Conservation (phyloP, 495 filamentous ascomycete genomes). For the Trypethelium eluteriae region DNA sequence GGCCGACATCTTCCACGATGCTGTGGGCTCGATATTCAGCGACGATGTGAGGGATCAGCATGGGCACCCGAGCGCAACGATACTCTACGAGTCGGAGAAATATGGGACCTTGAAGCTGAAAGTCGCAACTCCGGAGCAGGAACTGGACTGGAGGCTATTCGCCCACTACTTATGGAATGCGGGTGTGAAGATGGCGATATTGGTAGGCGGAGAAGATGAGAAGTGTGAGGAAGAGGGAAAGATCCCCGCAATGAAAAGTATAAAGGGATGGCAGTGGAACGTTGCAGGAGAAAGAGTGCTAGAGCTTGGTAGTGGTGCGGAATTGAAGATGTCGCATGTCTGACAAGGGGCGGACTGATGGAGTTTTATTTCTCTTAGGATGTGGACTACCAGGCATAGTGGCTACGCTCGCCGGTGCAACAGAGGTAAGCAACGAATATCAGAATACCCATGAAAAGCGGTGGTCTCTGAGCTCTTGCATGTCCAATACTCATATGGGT, state of each 20-base stretch:
- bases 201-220: slow-evolving; percentile 44
- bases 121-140: slow-evolving; percentile 49
- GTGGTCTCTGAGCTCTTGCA: not conserved
- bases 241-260: not conserved
- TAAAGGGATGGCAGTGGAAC: slow-evolving; percentile 39
- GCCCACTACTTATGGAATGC: slow-evolving; percentile 85
- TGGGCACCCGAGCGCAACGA: slow-evolving; percentile 56
- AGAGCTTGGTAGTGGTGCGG: slow-evolving; percentile 55
- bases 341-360: slow-evolving; percentile 17
- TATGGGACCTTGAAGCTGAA: slow-evolving; percentile 40
- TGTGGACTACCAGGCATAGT: slow-evolving; percentile 69
- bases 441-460: not conserved
- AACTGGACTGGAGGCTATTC: slow-evolving; percentile 58
- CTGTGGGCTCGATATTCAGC: slow-evolving; percentile 64
- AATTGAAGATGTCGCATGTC: slow-evolving; percentile 3
- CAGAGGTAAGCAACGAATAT: slow-evolving; percentile 35
- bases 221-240: slow-evolving; percentile 2
- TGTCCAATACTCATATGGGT: too few relatives aligned
- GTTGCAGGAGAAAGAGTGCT: slow-evolving; percentile 47
- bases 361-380: slow-evolving; percentile 40
- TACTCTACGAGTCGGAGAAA: slow-evolving; percentile 54
- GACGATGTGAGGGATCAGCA: slow-evolving; percentile 68
- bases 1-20: slow-evolving; percentile 54
- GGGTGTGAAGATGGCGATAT: slow-evolving; percentile 62
- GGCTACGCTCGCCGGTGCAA: slow-evolving; percentile 54